phyloP scores from a whole-genome alignment of 2,329 filamentous ascomycete genomes.

The Botrytis galanthina region DNA sequence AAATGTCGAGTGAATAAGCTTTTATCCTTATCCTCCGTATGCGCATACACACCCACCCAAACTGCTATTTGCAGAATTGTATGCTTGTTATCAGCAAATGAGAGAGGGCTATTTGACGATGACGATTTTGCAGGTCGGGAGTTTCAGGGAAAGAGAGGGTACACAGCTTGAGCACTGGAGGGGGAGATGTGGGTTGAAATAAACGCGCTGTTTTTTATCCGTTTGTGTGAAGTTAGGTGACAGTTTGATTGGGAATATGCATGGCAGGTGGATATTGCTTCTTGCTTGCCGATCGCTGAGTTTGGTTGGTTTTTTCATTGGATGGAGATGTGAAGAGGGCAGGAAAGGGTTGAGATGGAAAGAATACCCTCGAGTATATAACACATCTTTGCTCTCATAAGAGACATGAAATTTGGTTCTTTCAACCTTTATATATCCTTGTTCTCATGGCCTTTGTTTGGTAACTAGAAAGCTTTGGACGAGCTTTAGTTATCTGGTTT shows the following conservation, averaged over 20 bases:
- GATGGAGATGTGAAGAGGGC: background rate
- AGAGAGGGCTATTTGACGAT: background rate
- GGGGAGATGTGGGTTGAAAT: background rate
- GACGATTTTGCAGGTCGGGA: background rate
- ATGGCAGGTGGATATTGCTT: background rate
- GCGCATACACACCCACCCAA: background rate
- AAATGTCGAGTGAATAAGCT: background rate
- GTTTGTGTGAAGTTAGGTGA: background rate
- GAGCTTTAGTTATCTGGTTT: background rate
- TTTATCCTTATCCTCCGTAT: background rate
- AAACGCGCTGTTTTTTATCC: background rate
- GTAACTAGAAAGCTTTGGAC: background rate
- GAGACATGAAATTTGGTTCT: too few relatives aligned
- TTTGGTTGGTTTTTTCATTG: background rate
- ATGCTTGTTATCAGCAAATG: background rate
- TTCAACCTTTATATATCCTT: background rate
- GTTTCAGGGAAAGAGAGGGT: background rate
- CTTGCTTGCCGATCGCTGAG: background rate
- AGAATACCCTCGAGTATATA: background rate
- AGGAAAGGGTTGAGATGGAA: background rate
- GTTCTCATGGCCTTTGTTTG: background rate
- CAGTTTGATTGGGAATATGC: background rate
- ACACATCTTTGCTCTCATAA: background rate
- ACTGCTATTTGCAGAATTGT: background rate
- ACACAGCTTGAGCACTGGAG: background rate